Base-by-base conservation (phyloP, 495 filamentous ascomycete genomes). In the Lichenothelia convexa region DNA sequence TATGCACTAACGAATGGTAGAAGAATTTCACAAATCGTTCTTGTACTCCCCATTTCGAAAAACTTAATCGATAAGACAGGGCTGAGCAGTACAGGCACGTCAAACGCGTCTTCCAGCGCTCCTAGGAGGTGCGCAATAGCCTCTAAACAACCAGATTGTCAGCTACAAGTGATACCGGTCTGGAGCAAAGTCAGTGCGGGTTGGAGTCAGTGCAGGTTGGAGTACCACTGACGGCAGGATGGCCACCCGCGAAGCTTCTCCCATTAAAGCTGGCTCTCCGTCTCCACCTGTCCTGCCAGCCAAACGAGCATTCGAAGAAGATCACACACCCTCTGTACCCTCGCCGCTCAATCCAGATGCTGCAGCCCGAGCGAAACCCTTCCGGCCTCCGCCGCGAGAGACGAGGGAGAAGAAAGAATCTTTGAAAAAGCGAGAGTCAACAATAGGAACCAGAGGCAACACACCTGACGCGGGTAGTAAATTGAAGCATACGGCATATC, bases 321-420 rank as follows among this genome's bases (percentile, higher is more conserved):
- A 54, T 27, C 52, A 59, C 36, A 43, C 50, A n/a, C 56, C 56
- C 8, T 40, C 43, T 21, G 40, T 56, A 8, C 48, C 56, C 8
- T 59, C 56, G 9, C 56, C 55, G 16, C 56, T 59, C 17, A 58
- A 59, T 29, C 56, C 55, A 19, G 45, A 54, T 32, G 39, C 48
- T 21, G 43, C 43, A 18, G 26, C 44, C 11, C 36, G 36, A 18
- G 21, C 51, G n/a, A 49, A 51, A 21, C 42, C 35, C 26, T 41
- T 49, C 3, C 34, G 40, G 34, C 43, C 49, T 35, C 44, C 49
- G 3, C 46, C 37, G 32, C 48, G 58, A 33, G 58, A 61, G 40
- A 56, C 56, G 41, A 43, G 58, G 21, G 58, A 59, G 34, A 59
- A 59, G 44, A 45, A 51, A 18, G 58, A 61, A 32, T 51, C 58